phyloP scores from a whole-genome alignment of 177 flowering plant genomes.

The Vitis hybrid region DNA sequence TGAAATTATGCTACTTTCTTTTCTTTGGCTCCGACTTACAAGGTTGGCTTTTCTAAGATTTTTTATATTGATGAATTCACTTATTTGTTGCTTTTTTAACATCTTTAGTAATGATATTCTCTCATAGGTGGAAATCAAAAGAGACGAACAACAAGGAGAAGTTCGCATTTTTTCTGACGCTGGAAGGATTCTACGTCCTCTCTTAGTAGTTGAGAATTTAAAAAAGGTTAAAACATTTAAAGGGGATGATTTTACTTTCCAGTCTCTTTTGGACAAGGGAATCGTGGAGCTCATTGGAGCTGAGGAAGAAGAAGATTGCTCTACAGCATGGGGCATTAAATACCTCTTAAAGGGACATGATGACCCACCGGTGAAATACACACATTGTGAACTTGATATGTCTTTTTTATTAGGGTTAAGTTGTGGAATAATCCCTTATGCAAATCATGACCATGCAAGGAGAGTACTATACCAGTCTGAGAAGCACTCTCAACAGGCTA shows the following conservation, averaged over 20 bases:
- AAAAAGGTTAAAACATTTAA: conserved; percentile 50
- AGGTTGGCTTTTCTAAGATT: not conserved
- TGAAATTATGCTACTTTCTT: not conserved
- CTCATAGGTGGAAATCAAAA: conserved; percentile 78
- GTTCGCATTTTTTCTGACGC: conserved; percentile 82
- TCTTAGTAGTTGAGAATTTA: conserved; percentile 68
- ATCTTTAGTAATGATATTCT: not conserved
- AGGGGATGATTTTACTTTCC: conserved; percentile 44
- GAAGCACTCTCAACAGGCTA: conserved; percentile 95
- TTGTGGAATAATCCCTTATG: conserved; percentile 86
- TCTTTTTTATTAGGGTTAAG: conserved; percentile 81
- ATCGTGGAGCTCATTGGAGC: conserved; percentile 77
- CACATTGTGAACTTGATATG: conserved; percentile 89
- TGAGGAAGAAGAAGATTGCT: conserved; percentile 95
- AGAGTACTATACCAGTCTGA: conserved; percentile 82
- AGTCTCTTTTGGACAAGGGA: conserved; percentile 64
- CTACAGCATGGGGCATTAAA: conserved; percentile 68
- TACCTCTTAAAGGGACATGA: conserved; percentile 42
- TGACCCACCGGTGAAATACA: conserved; percentile 42
- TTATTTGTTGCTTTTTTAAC: not conserved
- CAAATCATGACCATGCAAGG: conserved; percentile 92
- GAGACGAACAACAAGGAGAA: conserved; percentile 67
- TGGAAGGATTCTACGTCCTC: conserved; percentile 90
- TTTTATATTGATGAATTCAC: not conserved
- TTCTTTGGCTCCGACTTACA: not conserved